Percentiles rank a stretch among this genome's conserved stretches.
phyloP scores from a whole-genome alignment of 106 monocot species.

The Dioscorea dumetorum region DNA sequence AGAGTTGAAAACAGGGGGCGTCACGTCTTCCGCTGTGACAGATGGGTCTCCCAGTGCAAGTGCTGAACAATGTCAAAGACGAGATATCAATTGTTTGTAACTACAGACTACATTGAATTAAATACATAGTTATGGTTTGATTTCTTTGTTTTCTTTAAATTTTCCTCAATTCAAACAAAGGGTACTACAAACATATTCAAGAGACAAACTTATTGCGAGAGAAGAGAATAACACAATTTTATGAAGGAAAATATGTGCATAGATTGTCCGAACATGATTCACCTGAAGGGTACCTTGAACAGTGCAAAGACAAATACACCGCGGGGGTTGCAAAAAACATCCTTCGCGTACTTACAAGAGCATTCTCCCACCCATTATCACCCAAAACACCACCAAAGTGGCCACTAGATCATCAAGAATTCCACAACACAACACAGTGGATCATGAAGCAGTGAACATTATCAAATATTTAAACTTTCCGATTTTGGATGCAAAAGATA shows the following conservation, averaged over 20 bases:
- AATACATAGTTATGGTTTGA: no score
- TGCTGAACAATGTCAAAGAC: constrained; percentile 22
- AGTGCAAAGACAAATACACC: constrained; percentile 27
- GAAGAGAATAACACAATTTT: background rate
- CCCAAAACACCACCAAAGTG: constrained; percentile 4
- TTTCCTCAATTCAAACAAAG: background rate
- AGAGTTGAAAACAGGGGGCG: constrained; percentile 52
- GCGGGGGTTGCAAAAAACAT: constrained; percentile 41
- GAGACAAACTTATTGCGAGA: background rate
- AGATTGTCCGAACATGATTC: constrained; percentile 48
- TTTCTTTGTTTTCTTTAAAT: background rate
- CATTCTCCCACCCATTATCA: constrained; percentile 17
- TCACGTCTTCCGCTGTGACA: constrained; percentile 69
- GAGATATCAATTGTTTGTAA: background rate
- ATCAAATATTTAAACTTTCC: background rate
- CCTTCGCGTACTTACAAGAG: constrained; percentile 39
- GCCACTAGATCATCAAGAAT: constrained; percentile 19
- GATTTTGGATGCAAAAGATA: background rate
- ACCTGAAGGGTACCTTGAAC: constrained; percentile 91
- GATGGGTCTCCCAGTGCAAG: constrained; percentile 75
- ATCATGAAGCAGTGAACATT: background rate
- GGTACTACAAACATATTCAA: background rate
- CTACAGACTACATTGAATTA: background rate
- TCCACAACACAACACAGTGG: constrained; percentile 3
- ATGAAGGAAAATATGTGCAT: background rate